Conservation (phyloP, 305 asterid species). For the Fraxinus platypoda region DNA sequence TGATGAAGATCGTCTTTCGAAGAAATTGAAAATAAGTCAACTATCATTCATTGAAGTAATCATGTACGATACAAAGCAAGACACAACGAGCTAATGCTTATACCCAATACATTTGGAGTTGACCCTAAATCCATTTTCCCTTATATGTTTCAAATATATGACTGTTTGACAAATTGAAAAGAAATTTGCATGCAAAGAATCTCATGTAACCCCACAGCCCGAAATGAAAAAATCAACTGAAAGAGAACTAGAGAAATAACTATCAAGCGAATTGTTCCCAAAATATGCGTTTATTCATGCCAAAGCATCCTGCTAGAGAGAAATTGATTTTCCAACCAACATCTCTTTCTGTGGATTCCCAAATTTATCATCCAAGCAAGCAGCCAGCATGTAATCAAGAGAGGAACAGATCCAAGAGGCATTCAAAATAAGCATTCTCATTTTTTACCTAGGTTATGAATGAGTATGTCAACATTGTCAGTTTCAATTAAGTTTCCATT, state of each 20-base stretch:
- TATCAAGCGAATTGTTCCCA: neutral
- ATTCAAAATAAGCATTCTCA: neutral
- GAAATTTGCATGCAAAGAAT: conserved; percentile 1
- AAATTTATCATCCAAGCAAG: neutral
- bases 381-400: neutral
- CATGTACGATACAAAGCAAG: neutral
- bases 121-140: neutral
- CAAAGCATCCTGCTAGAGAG: neutral
- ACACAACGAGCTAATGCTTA: neutral
- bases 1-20: neutral
- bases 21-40: neutral
- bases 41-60: conserved; percentile 7
- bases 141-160: neutral
- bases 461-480: neutral
- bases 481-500: neutral
- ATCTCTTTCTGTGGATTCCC: neutral
- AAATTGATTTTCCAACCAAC: neutral
- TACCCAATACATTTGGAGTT: neutral
- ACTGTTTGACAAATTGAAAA: neutral
- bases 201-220: neutral
- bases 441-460: neutral
- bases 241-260: conserved; percentile 10
- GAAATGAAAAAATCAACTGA: neutral
- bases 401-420: neutral
- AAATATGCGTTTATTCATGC: neutral